Conservation (phyloP, 2,329 filamentous ascomycete genomes). For the Didymella keratinophila region DNA sequence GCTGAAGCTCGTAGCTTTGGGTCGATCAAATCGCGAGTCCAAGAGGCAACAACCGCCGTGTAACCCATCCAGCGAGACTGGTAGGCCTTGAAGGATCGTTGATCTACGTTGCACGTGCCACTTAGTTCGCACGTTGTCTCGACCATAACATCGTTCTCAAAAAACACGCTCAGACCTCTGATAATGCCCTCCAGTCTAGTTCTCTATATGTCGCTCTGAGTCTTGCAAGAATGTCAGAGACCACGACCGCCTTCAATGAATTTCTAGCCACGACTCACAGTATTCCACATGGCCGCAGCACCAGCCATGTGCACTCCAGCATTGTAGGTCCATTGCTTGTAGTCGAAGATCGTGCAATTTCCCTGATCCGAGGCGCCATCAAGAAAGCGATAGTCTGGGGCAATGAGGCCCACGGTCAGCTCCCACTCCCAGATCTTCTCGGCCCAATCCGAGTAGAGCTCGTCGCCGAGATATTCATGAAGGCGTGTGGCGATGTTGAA, state of each 20-base stretch:
- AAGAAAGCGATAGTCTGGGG: constrained; percentile 54
- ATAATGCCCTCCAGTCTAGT: constrained; percentile 45
- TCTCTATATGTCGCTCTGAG: constrained; percentile 44
- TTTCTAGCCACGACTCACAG: constrained; percentile 6
- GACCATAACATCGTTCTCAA: constrained; percentile 55
- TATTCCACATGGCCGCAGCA: constrained; percentile 58
- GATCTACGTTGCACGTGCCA: constrained; percentile 57
- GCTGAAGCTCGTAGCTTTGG: constrained; percentile 64
- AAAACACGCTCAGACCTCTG: constrained; percentile 53
- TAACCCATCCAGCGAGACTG: constrained; percentile 54
- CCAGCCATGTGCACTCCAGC: constrained; percentile 56
- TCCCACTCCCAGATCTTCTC: constrained; percentile 68
- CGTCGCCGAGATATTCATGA: constrained; percentile 71
- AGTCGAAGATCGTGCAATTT: constrained; percentile 55
- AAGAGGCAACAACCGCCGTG: constrained; percentile 51
- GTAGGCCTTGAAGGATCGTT: constrained; percentile 58
- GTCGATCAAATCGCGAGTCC: constrained; percentile 53
- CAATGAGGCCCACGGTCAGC: constrained; percentile 58
- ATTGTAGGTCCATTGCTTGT: constrained; percentile 59
- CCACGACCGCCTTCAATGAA: no score
- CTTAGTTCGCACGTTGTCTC: constrained; percentile 58
- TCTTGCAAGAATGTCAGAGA: constrained; percentile 9
- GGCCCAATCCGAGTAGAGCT: constrained; percentile 66
- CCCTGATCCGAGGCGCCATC: constrained; percentile 55
- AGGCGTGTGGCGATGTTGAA: constrained; percentile 82